phyloP scores from a whole-genome alignment of 208 protist genomes.

The Herpetomonas samuelpessoai region DNA sequence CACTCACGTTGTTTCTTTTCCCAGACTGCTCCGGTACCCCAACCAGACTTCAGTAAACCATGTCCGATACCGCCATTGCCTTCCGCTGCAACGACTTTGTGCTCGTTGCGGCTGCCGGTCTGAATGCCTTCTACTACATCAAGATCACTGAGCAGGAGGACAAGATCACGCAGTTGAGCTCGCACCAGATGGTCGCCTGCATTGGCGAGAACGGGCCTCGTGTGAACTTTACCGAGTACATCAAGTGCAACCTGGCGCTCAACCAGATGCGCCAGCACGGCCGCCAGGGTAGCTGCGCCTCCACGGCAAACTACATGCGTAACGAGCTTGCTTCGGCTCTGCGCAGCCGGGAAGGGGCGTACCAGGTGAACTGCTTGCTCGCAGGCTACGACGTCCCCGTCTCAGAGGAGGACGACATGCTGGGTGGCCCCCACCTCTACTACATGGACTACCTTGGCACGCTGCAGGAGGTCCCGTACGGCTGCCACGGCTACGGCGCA shows the following conservation, averaged over 20 bases:
- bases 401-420: constrained; percentile 62
- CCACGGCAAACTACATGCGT: constrained; percentile 88
- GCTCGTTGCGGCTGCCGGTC: constrained; percentile 70
- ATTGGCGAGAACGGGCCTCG: constrained; percentile 89
- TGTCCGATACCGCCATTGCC: constrained; percentile 87
- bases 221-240: constrained; percentile 93
- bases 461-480: constrained; percentile 89
- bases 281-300: constrained; percentile 66
- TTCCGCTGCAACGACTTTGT: constrained; percentile 89
- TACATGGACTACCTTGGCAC: constrained; percentile 96
- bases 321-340: constrained; percentile 79
- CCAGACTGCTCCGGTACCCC: too few relatives aligned
- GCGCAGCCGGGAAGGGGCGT: constrained; percentile 80
- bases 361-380: constrained; percentile 90
- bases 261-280: constrained; percentile 87
- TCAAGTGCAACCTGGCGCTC: constrained; percentile 90
- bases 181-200: constrained; percentile 89
- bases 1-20: too few relatives aligned
- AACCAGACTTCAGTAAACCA: too few relatives aligned
- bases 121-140: constrained; percentile 92
- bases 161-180: constrained; percentile 88
- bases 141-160: constrained; percentile 93
- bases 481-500: constrained; percentile 93
- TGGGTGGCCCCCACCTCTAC: constrained; percentile 78
- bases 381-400: constrained; percentile 87